Evolutionary conservation across 2,329 filamentous ascomycete genomes (phyloP).

Genomic region (Hypoxylon sp.): DNA sequence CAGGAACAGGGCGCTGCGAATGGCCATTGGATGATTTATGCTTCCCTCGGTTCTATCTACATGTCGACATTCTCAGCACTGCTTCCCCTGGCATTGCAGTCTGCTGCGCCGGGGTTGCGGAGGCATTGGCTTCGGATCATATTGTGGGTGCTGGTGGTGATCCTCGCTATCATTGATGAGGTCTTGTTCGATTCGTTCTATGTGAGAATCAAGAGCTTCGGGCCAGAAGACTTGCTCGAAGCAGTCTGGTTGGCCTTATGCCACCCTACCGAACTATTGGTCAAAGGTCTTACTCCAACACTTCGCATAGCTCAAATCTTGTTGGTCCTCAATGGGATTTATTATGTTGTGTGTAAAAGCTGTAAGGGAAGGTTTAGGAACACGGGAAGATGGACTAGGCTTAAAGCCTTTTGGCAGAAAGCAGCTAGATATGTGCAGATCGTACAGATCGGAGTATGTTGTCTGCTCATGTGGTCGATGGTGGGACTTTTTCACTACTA

Average conservation of each 20-base stretch:
- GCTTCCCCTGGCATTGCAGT: constrained; percentile 34
- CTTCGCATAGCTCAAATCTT: constrained; percentile 9
- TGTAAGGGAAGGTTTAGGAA: constrained; percentile 7
- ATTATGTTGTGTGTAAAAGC: constrained; percentile 13
- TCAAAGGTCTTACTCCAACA: constrained; percentile 1
- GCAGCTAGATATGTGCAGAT: constrained; percentile 17
- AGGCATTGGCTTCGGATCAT: constrained; percentile 24
- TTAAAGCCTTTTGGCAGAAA: constrained; percentile 4
- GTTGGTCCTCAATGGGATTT: constrained; percentile 7
- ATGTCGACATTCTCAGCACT: constrained; percentile 37
- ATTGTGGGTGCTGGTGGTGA: constrained; percentile 37
- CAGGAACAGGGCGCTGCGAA: constrained; percentile 9
- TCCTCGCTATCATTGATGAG: constrained; percentile 28
- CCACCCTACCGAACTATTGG: neutral
- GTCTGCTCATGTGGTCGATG: constrained; percentile 43
- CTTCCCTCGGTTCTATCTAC: constrained; percentile 34
- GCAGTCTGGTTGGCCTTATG: constrained; percentile 6
- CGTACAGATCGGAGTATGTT: constrained; percentile 31
- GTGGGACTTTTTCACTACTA: constrained; percentile 42
- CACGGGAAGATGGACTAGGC: neutral
- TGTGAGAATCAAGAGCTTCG: neutral
- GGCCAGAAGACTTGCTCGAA: constrained; percentile 5
- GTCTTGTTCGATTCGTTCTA: constrained; percentile 29
- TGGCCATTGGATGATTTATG: constrained; percentile 35
- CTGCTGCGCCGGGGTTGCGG: constrained; percentile 11